Percentiles rank a stretch among this genome's conserved stretches.
phyloP scores from a whole-genome alignment of 2,329 filamentous ascomycete genomes.

The Talaromyces sp. region DNA sequence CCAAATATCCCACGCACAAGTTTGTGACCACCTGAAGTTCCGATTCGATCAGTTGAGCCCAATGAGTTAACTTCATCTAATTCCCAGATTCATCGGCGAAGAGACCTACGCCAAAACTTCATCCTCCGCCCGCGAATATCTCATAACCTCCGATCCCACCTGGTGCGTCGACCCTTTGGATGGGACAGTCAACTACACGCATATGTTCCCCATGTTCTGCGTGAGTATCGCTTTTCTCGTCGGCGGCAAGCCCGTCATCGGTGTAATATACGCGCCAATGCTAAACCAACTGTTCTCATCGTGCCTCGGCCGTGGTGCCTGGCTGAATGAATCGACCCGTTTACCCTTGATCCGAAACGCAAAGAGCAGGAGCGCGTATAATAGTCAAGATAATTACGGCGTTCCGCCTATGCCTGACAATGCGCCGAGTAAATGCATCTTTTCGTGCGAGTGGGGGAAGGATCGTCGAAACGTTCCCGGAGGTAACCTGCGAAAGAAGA shows the following conservation, averaged over 20 bases:
- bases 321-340: conserved; percentile 60
- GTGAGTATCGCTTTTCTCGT: conserved; percentile 69
- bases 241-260: conserved; percentile 58
- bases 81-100: conserved; percentile 63
- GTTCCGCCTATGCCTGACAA: conserved; percentile 59
- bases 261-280: conserved; percentile 69
- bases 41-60: neutral
- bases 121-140: conserved; percentile 57
- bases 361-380: neutral
- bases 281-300: conserved; percentile 66
- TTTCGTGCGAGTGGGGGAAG: conserved; percentile 77
- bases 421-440: conserved; percentile 64
- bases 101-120: conserved; percentile 68
- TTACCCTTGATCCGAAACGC: conserved; percentile 63
- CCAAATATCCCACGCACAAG: conserved; percentile 64
- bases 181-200: conserved; percentile 76
- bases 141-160: conserved; percentile 54
- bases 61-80: neutral
- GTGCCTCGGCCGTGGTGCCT: conserved; percentile 63
- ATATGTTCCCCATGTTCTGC: conserved; percentile 77
- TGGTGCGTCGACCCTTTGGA: conserved; percentile 77
- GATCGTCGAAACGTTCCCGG: conserved; percentile 63
- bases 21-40: conserved; percentile 37
- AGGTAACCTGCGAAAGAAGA: conserved; percentile 67
- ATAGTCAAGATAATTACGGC: neutral